Evolutionary conservation across 2,329 filamentous ascomycete genomes (phyloP).

Genomic region (Albophoma yamanashiensis): DNA sequence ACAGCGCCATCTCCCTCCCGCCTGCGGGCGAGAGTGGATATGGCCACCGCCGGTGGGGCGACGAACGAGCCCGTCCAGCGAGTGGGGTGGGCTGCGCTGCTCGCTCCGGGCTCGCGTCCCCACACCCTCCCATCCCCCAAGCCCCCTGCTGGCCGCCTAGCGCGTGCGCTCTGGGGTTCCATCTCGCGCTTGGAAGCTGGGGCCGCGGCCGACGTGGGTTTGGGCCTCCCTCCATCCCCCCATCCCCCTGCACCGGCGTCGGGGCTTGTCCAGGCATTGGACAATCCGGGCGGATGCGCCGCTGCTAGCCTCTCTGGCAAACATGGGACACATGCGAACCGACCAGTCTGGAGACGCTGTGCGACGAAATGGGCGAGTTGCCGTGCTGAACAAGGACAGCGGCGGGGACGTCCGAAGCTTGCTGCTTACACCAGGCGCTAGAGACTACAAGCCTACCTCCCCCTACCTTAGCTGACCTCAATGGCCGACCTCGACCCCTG

Average conservation of each 20-base stretch:
- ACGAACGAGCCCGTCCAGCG: neutral
- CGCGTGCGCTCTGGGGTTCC: neutral
- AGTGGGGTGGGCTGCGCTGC: neutral
- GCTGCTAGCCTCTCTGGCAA: neutral
- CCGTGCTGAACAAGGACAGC: neutral
- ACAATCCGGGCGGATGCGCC: neutral
- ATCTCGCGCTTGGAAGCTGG: neutral
- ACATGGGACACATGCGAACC: neutral
- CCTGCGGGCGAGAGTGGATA: neutral
- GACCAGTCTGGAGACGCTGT: neutral
- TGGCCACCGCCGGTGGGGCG: neutral
- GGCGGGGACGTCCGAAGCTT: too few species aligned
- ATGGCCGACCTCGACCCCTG: neutral
- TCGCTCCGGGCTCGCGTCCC: neutral
- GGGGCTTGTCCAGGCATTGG: neutral
- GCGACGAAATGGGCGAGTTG: neutral
- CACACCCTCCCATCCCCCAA: neutral
- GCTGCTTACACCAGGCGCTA: too few species aligned
- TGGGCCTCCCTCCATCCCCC: neutral
- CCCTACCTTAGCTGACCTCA: neutral
- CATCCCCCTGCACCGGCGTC: neutral
- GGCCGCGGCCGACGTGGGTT: neutral
- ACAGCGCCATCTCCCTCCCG: neutral
- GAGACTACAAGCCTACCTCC: too few species aligned
- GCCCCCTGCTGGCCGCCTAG: constrained; percentile 1